Percentiles rank a stretch among this genome's conserved stretches.
phyloP scores from a whole-genome alignment of 2,329 filamentous ascomycete species.

The Penicillium hesseltinei region DNA sequence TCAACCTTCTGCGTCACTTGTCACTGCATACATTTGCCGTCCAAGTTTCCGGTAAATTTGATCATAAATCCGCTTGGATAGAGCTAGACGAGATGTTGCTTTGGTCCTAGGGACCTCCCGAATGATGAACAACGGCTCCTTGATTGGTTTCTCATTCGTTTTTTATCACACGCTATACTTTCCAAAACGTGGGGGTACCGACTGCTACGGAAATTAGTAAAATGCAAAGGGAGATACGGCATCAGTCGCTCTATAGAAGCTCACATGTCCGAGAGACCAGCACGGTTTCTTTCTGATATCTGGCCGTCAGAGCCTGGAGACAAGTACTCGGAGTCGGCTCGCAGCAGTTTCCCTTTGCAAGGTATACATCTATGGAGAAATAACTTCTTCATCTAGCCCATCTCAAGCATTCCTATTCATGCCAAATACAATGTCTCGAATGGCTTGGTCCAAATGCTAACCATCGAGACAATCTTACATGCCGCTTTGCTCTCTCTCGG shows the following conservation, averaged over 20 bases:
- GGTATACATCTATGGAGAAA: not conserved
- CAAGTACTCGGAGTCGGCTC: not conserved
- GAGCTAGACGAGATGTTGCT: not conserved
- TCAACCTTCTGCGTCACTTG: no score
- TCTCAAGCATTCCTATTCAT: not conserved
- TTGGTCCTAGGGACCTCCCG: not conserved
- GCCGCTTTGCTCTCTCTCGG: not conserved
- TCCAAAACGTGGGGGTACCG: not conserved
- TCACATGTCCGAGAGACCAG: not conserved
- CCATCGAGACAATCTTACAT: not conserved
- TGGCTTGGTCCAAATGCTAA: not conserved
- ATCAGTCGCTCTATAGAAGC: not conserved
- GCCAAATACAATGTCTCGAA: not conserved
- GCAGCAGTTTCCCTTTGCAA: not conserved
- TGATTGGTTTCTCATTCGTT: not conserved
- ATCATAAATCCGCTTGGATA: not conserved
- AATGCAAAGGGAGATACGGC: not conserved
- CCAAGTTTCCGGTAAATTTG: not conserved
- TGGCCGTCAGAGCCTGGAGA: not conserved
- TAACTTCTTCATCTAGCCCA: not conserved
- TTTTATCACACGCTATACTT: constrained; percentile 10
- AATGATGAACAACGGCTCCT: not conserved
- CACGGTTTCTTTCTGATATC: not conserved
- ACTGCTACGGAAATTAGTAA: constrained; percentile 1
- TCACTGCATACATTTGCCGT: constrained; percentile 3